Percentiles rank a stretch among this genome's conserved stretches.
These are phyloP conservation scores for Cryptomeria japonica DNA, from an alignment of 75 land plant genomes.

Conservation along the genomic window DNA sequence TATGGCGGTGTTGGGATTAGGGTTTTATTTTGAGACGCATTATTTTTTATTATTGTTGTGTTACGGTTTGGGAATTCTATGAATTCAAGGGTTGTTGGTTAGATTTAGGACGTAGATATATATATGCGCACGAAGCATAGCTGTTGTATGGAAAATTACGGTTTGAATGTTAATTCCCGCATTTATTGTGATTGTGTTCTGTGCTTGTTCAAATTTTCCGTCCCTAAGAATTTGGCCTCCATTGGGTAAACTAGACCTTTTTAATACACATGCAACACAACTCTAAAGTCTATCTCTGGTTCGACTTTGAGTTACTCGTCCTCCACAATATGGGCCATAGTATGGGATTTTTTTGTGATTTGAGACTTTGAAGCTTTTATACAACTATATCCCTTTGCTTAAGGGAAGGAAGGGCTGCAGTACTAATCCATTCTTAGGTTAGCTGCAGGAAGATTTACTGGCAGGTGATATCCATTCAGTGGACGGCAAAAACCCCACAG, in stretches of 20 bases:
- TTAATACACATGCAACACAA: neutral
- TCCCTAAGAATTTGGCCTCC: neutral
- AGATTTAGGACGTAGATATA: neutral
- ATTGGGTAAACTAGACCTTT: neutral
- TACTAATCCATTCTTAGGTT: neutral
- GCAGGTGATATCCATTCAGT: neutral
- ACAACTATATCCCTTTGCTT: neutral
- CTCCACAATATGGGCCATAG: neutral
- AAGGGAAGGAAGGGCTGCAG: neutral
- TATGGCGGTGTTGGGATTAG: neutral
- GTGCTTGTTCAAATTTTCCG: neutral
- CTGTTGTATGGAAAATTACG: neutral
- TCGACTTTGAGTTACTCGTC: neutral
- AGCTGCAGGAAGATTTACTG: neutral
- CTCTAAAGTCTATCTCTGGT: neutral
- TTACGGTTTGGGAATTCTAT: neutral
- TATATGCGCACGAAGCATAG: too few species aligned
- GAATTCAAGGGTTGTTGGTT: neutral
- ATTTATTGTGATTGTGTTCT: neutral
- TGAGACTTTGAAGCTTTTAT: neutral
- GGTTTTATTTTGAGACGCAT: neutral
- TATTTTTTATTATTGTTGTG: neutral
- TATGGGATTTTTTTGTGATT: neutral
- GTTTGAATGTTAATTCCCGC: neutral
- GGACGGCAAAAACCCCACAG: neutral